Conservation (phyloP, 352 stramenopile genomes). For the Stephanocyclus meneghinianus region DNA sequence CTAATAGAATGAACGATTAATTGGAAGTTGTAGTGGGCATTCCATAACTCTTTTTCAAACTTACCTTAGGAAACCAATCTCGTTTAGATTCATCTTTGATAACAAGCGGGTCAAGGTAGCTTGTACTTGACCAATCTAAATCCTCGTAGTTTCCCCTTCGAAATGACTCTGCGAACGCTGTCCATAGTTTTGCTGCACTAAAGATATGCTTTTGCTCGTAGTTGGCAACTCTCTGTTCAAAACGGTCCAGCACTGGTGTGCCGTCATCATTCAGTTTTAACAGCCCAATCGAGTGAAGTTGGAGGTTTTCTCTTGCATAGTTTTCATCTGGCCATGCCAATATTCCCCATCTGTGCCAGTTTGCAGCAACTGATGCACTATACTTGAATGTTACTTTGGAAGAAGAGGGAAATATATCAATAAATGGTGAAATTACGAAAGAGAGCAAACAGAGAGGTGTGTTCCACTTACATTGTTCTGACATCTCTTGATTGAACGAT, state of each 20-base stretch:
- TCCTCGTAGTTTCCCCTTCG: slow-evolving; percentile 53
- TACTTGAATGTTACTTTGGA: slow-evolving; percentile 6
- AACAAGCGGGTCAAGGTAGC: slow-evolving; percentile 56
- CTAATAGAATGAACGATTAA: not conserved
- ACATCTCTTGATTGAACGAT: slow-evolving; percentile 56
- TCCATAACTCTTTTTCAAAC: not conserved
- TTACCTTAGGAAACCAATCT: slow-evolving; percentile 67
- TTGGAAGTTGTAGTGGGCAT: not conserved
- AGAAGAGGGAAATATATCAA: too few relatives aligned
- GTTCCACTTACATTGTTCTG: slow-evolving; percentile 18
- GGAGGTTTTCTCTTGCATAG: slow-evolving; percentile 53
- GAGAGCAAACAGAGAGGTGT: too few relatives aligned
- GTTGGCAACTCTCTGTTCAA: slow-evolving; percentile 52
- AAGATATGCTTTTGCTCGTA: slow-evolving; percentile 71
- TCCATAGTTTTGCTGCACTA: slow-evolving; percentile 61
- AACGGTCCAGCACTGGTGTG: slow-evolving; percentile 40
- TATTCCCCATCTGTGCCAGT: slow-evolving; percentile 13
- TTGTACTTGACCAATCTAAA: slow-evolving; percentile 27
- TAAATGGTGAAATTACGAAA: not conserved
- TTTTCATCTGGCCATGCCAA: slow-evolving; percentile 54
- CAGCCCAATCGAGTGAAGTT: slow-evolving; percentile 70
- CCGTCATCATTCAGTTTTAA: slow-evolving; percentile 54
- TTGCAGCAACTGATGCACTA: too few relatives aligned
- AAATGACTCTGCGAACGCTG: slow-evolving; percentile 58
- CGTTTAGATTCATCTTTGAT: slow-evolving; percentile 31